Evolutionary conservation across 1,139 yeast species (phyloP).

Genomic region (Candida sanyaensis): DNA sequence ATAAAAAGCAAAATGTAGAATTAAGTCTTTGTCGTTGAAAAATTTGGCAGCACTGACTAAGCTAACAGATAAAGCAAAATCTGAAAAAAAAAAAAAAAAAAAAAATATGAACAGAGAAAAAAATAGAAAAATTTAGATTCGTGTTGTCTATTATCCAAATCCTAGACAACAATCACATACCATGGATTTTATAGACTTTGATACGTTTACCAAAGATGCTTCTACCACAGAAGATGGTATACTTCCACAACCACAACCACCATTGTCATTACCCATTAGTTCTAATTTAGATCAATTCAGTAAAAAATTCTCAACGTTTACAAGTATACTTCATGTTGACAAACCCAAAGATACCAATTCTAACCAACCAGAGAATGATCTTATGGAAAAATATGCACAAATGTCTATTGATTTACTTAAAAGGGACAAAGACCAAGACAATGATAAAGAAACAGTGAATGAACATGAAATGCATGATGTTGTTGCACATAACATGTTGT

Average conservation of each 20-base stretch:
- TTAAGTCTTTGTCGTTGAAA: too few relatives aligned
- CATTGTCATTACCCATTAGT: conserved; percentile 44
- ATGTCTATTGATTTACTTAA: conserved; percentile 27
- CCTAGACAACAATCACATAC: background rate
- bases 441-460: conserved; percentile 1
- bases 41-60: background rate
- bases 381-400: conserved; percentile 43
- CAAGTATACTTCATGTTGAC: conserved; percentile 28
- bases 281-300: conserved; percentile 43
- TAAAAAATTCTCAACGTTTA: conserved; percentile 35
- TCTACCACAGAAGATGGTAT: conserved; percentile 18
- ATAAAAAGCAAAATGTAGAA: background rate
- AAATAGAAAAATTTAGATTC: background rate
- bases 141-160: background rate
- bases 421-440: conserved; percentile 14
- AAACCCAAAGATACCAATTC: conserved; percentile 2
- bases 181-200: conserved; percentile 50
- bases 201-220: conserved; percentile 26
- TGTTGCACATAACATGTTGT: conserved; percentile 25
- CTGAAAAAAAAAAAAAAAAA: conserved; percentile 4
- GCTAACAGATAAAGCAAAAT: background rate
- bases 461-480: conserved; percentile 8
- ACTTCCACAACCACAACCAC: conserved; percentile 48
- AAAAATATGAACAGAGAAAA: background rate
- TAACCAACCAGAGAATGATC: conserved; percentile 11